phyloP scores from a whole-genome alignment of 345 rosid genomes.

The Lumnitzera racemosa region DNA sequence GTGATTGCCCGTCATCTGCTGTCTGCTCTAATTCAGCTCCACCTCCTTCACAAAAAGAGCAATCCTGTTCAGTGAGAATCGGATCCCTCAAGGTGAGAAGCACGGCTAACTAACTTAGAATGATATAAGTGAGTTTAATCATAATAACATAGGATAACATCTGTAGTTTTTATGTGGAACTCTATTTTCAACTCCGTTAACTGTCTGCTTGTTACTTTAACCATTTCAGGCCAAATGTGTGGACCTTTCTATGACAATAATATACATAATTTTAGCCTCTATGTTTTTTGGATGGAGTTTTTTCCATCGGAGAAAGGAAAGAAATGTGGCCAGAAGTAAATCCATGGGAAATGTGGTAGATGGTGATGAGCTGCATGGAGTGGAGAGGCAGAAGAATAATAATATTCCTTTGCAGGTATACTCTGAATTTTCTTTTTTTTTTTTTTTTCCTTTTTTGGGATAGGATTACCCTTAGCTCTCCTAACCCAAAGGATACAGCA shows the following conservation, averaged over 20 bases:
- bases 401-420: slow-evolving; percentile 57
- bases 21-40: slow-evolving; percentile 56
- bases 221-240: slow-evolving; percentile 72
- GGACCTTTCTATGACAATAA: slow-evolving; percentile 60
- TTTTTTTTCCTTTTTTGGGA: neutral
- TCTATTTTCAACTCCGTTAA: neutral
- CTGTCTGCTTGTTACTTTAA: slow-evolving; percentile 12
- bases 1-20: slow-evolving; percentile 82
- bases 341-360: slow-evolving; percentile 27
- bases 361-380: slow-evolving; percentile 32
- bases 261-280: slow-evolving; percentile 66
- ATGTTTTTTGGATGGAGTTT: slow-evolving; percentile 76
- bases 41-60: slow-evolving; percentile 36
- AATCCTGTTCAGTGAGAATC: slow-evolving; percentile 61
- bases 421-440: neutral
- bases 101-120: no score
- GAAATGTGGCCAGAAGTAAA: slow-evolving; percentile 44
- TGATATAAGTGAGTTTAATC: no score
- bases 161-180: no score
- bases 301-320: slow-evolving; percentile 47
- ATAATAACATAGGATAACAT: no score
- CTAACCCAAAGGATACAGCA: no score
- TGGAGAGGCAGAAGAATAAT: slow-evolving; percentile 45
- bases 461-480: no score
- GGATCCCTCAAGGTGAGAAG: slow-evolving; percentile 69